Evolutionary conservation across 768 basidiomycete genomes (phyloP).

Genomic region (Lactarius psammicola): DNA sequence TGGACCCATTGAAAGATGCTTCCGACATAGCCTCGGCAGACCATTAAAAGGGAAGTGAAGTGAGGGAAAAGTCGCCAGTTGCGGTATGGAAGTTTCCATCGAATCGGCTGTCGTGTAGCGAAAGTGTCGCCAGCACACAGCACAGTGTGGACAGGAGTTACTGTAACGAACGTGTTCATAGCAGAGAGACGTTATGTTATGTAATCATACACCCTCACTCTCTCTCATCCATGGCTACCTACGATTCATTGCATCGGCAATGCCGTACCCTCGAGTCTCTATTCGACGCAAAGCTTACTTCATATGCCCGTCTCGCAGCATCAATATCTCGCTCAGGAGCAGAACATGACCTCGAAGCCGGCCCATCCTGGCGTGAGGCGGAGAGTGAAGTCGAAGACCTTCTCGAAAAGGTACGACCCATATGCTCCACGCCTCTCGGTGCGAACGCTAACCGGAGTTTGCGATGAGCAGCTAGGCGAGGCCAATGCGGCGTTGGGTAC

Average conservation of each 20-base stretch:
- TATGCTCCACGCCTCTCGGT: neutral
- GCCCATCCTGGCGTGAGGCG: slow-evolving; percentile 74
- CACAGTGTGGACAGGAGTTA: neutral
- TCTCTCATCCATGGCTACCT: slow-evolving; percentile 56
- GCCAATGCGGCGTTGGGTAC: slow-evolving; percentile 76
- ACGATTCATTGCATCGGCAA: slow-evolving; percentile 88
- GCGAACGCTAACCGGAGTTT: slow-evolving; percentile 22
- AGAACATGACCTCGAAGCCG: slow-evolving; percentile 54
- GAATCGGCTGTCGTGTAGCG: neutral
- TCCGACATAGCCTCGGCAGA: neutral
- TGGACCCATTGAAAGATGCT: slow-evolving; percentile 4
- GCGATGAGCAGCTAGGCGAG: slow-evolving; percentile 67
- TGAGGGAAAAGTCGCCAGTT: neutral
- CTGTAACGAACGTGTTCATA: no score
- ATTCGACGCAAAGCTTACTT: slow-evolving; percentile 86
- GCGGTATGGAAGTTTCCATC: slow-evolving; percentile 16
- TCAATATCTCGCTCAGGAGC: slow-evolving; percentile 51
- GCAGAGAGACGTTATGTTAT: neutral
- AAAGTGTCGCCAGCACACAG: slow-evolving; percentile 6
- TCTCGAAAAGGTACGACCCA: slow-evolving; percentile 68
- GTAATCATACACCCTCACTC: slow-evolving; percentile 1
- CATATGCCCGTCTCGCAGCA: slow-evolving; percentile 85
- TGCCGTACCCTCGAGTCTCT: slow-evolving; percentile 91
- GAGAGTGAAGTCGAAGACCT: slow-evolving; percentile 87
- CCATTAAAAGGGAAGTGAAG: no score